A percentile compares a stretch with the other conserved stretches of the same genome.
Conservation (phyloP, 768 basidiomycete genomes). For the Chlorophyllum brunneum region DNA sequence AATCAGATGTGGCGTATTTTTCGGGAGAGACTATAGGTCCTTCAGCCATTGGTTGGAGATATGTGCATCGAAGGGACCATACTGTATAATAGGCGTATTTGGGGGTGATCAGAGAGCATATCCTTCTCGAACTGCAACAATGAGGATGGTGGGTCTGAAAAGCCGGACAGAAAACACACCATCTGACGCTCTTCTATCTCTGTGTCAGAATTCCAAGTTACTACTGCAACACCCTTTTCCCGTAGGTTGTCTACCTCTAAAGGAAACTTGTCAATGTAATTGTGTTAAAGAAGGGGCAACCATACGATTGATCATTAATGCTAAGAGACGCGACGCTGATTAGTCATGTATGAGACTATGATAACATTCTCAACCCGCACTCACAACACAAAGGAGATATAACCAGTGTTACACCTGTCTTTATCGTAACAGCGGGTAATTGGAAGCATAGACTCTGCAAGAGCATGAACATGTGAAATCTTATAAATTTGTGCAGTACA, state of each 20-base stretch:
- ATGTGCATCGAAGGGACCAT: slow-evolving; percentile 17
- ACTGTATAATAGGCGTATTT: slow-evolving; percentile 71
- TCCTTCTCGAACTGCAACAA: slow-evolving; percentile 54
- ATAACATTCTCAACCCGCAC: slow-evolving; percentile 15
- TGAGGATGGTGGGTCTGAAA: neutral
- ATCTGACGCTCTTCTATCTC: slow-evolving; percentile 45
- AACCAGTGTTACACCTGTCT: slow-evolving; percentile 70
- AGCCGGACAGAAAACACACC: slow-evolving; percentile 28
- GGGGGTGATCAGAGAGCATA: slow-evolving; percentile 54
- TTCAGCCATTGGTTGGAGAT: neutral
- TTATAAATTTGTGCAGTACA: neutral
- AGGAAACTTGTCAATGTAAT: neutral
- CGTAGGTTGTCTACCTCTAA: slow-evolving; percentile 64
- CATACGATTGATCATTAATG: slow-evolving; percentile 78
- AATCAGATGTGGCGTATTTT: slow-evolving; percentile 52
- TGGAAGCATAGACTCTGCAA: slow-evolving; percentile 81
- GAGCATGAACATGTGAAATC: neutral
- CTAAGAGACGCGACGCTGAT: slow-evolving; percentile 31
- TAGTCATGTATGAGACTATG: neutral
- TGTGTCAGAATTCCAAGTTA: slow-evolving; percentile 68
- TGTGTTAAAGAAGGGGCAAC: neutral
- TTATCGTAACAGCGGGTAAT: slow-evolving; percentile 67
- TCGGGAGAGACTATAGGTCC: slow-evolving; percentile 67
- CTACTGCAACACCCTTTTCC: slow-evolving; percentile 50
- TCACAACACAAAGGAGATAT: slow-evolving; percentile 74